Evolutionary conservation across 1,284 basidiomycete species (phyloP).

Genomic region (Moniliella sp.): DNA sequence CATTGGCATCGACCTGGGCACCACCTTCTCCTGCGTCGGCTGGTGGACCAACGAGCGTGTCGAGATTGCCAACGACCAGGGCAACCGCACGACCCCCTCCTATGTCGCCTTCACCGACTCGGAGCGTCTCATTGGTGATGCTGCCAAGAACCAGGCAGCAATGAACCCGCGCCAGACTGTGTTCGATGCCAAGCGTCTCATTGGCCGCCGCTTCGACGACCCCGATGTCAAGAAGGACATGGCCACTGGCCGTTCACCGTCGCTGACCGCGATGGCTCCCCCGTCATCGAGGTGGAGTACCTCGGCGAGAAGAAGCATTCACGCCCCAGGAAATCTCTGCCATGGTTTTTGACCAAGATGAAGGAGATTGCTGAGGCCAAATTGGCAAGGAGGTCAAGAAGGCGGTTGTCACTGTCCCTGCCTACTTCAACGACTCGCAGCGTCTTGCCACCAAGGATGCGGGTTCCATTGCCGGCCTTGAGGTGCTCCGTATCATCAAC

Average conservation of each 20-base stretch:
- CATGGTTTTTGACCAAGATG: conserved; percentile 96
- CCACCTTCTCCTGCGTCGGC: conserved; percentile 59
- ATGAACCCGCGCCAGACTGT: conserved; percentile 71
- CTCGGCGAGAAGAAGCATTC: conserved; percentile 44
- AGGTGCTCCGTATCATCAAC: conserved; percentile 51
- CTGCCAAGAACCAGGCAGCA: conserved; percentile 46
- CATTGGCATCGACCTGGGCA: conserved; percentile 59
- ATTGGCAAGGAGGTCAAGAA: conserved; percentile 46
- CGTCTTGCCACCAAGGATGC: conserved; percentile 44
- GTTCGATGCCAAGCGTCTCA: conserved; percentile 49
- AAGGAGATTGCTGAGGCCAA: conserved; percentile 58
- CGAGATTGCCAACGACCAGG: conserved; percentile 41
- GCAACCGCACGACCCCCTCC: conserved; percentile 93
- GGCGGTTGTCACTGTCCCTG: conserved; percentile 50
- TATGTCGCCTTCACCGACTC: conserved; percentile 93
- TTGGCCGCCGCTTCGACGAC: conserved; percentile 75
- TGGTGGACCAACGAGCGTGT: conserved; percentile 30
- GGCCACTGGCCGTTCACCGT: conserved; percentile 53
- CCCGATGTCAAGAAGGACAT: conserved; percentile 45
- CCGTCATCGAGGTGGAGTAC: conserved; percentile 43
- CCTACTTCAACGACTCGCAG: conserved; percentile 52
- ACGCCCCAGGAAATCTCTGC: conserved; percentile 68
- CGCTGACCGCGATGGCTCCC: conserved; percentile 43
- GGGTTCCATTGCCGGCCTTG: conserved; percentile 44
- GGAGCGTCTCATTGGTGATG: conserved; percentile 93